phyloP scores from a whole-genome alignment of 129 eudicot genomes.

The Artemisia argyi region DNA sequence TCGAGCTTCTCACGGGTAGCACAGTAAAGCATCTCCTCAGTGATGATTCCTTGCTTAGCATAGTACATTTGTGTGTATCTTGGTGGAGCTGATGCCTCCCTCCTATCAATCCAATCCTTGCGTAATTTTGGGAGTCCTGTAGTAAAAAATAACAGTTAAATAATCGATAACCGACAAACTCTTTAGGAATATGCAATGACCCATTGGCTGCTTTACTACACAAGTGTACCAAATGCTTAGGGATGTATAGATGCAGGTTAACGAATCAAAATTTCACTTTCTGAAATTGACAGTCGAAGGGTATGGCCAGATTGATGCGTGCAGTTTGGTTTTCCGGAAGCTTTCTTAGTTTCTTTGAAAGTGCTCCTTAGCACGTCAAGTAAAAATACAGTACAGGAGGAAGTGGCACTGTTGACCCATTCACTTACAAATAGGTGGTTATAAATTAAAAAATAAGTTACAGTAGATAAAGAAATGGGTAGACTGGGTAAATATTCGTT shows the following conservation, averaged over 20 bases:
- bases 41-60: constrained; percentile 86
- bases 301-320: background rate
- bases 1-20: constrained; percentile 96
- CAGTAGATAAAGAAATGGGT: too few relatives aligned
- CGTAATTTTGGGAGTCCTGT: constrained; percentile 91
- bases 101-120: constrained; percentile 75
- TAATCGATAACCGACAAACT: background rate
- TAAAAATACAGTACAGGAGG: too few relatives aligned
- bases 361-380: background rate
- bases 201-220: background rate
- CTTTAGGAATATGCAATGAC: background rate
- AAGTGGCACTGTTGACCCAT: background rate
- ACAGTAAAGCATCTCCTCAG: constrained; percentile 95
- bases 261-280: background rate
- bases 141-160: background rate
- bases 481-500: too few relatives aligned
- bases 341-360: background rate
- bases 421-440: background rate
- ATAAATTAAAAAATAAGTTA: too few relatives aligned
- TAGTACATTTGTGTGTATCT: constrained; percentile 95
- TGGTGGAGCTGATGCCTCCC: constrained; percentile 74
- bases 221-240: background rate
- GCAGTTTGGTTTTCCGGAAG: background rate
- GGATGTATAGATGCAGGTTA: background rate
- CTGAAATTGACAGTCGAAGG: background rate